These are phyloP conservation scores for Globisporangium carolinianum DNA, from an alignment of 352 stramenopile species.

Conservation along the genomic window DNA sequence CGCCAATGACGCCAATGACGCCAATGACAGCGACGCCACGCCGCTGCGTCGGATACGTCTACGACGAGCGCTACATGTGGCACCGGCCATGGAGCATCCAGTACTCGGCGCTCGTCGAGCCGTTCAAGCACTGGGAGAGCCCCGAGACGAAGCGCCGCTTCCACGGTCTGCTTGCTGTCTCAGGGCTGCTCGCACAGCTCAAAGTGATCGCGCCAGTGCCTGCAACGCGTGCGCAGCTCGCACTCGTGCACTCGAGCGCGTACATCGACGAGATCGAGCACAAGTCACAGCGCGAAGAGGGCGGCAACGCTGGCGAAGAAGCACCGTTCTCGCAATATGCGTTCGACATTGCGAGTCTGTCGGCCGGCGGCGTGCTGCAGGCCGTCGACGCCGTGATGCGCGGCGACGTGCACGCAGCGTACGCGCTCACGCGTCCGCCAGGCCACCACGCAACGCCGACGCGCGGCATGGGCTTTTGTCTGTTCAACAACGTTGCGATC, in stretches of 20 bases:
- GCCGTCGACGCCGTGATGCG: conserved; percentile 53
- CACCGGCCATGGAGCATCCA: conserved; percentile 50
- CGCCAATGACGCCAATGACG: neutral
- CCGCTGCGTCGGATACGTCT: conserved; percentile 58
- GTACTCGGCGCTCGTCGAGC: conserved; percentile 45
- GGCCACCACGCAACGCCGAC: conserved; percentile 59
- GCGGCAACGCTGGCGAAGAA: conserved; percentile 66
- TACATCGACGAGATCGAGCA: conserved; percentile 53
- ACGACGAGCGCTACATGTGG: conserved; percentile 78
- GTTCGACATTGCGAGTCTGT: conserved; percentile 71
- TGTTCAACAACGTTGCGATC: conserved; percentile 73
- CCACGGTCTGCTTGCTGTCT: conserved; percentile 71
- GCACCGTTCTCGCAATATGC: conserved; percentile 63
- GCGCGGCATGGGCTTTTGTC: conserved; percentile 62
- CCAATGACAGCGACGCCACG: neutral
- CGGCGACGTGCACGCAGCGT: conserved; percentile 32
- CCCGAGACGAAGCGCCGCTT: conserved; percentile 77
- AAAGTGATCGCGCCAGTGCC: conserved; percentile 20
- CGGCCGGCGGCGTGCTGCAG: conserved; percentile 48
- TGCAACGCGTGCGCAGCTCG: conserved; percentile 42
- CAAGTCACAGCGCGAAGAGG: conserved; percentile 43
- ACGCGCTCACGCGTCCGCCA: conserved; percentile 61
- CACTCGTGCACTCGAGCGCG: conserved; percentile 38
- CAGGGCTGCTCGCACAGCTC: conserved; percentile 49
- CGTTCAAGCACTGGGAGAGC: conserved; percentile 73